These are phyloP conservation scores for Mycena epipterygia DNA, from an alignment of 768 basidiomycete species.

Conservation along the genomic window DNA sequence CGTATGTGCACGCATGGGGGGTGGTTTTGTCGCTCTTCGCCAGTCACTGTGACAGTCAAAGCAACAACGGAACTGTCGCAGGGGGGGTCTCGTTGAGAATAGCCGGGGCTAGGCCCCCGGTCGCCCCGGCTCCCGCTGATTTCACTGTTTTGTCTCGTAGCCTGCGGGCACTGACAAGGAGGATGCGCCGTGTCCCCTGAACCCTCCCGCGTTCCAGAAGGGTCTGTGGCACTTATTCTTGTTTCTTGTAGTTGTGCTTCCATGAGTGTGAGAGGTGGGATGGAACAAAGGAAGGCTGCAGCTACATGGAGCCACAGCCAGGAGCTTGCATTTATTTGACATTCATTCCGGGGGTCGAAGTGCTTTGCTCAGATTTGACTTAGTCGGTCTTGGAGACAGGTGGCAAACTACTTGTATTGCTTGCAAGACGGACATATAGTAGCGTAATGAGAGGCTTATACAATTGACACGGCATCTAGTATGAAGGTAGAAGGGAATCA, in stretches of 20 bases:
- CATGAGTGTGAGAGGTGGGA: background rate
- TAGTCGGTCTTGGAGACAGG: background rate
- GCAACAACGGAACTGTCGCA: no score
- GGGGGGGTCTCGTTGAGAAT: no score
- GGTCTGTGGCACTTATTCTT: background rate
- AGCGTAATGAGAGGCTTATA: background rate
- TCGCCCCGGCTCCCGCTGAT: no score
- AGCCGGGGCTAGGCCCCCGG: no score
- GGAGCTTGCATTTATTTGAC: background rate
- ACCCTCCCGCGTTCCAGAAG: slow-evolving; percentile 20
- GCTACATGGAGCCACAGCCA: background rate
- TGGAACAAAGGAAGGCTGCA: no score
- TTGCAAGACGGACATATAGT: background rate
- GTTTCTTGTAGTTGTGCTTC: background rate
- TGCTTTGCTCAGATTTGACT: no score
- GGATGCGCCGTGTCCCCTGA: background rate
- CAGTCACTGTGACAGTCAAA: background rate
- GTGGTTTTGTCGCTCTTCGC: background rate
- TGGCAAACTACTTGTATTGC: background rate
- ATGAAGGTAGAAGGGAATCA: no score
- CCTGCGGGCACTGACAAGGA: slow-evolving; percentile 10
- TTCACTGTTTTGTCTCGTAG: background rate
- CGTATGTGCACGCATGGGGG: background rate
- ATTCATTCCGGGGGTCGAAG: background rate
- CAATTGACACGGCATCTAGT: no score